Percentiles rank a stretch among this genome's conserved stretches.
These are phyloP conservation scores for Penicillium paneum DNA, from an alignment of 2,329 filamentous ascomycete genomes.

Conservation along the genomic window DNA sequence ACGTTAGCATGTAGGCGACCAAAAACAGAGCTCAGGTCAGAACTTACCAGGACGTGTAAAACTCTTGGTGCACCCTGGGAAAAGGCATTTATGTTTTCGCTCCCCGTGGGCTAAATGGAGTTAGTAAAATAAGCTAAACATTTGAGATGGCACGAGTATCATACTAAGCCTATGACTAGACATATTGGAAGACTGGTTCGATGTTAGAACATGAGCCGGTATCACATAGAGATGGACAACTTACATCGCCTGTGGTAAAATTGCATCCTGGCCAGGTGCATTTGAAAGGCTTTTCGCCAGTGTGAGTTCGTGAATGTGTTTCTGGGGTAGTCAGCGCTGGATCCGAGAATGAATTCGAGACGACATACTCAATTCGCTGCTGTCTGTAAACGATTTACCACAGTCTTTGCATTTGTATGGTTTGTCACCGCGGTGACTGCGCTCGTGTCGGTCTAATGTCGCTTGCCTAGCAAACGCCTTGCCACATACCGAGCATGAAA, in stretches of 20 bases:
- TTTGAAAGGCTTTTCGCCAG: conserved; percentile 45
- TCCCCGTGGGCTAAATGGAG: conserved; percentile 36
- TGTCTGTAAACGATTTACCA: conserved; percentile 45
- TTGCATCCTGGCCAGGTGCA: conserved; percentile 43
- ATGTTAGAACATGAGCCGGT: background rate
- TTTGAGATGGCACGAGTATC: conserved; percentile 4
- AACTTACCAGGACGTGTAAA: conserved; percentile 44
- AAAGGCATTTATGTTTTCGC: conserved; percentile 42
- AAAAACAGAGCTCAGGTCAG: too few species aligned
- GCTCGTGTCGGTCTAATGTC: conserved; percentile 44
- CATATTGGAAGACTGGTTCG: conserved; percentile 43
- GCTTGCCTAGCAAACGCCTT: conserved; percentile 45
- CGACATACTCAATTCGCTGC: conserved; percentile 43
- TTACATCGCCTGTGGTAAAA: conserved; percentile 45
- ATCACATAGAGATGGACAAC: conserved; percentile 5
- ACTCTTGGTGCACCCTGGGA: conserved; percentile 41
- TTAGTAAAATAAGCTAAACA: conserved; percentile 12
- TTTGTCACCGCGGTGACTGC: conserved; percentile 45
- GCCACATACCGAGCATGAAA: conserved; percentile 41
- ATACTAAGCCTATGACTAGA: conserved; percentile 45
- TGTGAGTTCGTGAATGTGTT: conserved; percentile 44
- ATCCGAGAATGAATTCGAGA: background rate
- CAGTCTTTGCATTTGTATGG: conserved; percentile 43
- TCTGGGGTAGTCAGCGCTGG: conserved; percentile 31
- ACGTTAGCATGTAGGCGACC: background rate